Conservation (phyloP, 2,329 filamentous ascomycete genomes). For the Pseudogymnoascus sp. region DNA sequence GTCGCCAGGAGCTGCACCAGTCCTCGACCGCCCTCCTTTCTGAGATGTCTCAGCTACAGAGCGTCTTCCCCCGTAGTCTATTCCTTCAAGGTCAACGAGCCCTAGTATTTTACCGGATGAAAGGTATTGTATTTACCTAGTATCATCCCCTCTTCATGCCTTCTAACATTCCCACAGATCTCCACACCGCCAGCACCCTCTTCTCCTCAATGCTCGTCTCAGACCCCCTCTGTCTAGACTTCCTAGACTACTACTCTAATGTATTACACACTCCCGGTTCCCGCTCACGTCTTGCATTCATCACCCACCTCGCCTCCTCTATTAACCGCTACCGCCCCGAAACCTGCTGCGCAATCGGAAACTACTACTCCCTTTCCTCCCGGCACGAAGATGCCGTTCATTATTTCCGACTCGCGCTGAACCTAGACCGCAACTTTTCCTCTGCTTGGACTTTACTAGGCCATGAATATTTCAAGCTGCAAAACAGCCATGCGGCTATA, state of each 20-base stretch:
- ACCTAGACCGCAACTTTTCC: not conserved
- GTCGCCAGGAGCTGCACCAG: not conserved
- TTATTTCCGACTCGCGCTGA: slow-evolving; percentile 20
- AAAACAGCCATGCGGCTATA: not conserved
- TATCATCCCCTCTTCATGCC: too few species aligned
- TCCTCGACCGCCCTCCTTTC: not conserved
- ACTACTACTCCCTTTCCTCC: not conserved
- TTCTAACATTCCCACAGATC: not conserved
- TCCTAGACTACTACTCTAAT: not conserved
- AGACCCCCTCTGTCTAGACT: not conserved
- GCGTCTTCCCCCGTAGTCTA: not conserved
- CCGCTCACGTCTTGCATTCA: not conserved
- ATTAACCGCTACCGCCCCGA: not conserved
- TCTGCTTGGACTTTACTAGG: not conserved
- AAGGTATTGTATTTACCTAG: not conserved
- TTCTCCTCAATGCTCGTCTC: not conserved
- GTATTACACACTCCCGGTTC: not conserved
- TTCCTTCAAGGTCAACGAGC: not conserved
- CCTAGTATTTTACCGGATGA: not conserved
- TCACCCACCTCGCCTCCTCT: not conserved
- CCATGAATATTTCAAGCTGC: not conserved
- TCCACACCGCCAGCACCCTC: not conserved
- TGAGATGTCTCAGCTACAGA: not conserved
- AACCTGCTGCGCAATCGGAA: not conserved
- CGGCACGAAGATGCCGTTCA: slow-evolving; percentile 49